Evolutionary conservation across 208 protist species (phyloP).

Genomic region (Willaertia magna): DNA sequence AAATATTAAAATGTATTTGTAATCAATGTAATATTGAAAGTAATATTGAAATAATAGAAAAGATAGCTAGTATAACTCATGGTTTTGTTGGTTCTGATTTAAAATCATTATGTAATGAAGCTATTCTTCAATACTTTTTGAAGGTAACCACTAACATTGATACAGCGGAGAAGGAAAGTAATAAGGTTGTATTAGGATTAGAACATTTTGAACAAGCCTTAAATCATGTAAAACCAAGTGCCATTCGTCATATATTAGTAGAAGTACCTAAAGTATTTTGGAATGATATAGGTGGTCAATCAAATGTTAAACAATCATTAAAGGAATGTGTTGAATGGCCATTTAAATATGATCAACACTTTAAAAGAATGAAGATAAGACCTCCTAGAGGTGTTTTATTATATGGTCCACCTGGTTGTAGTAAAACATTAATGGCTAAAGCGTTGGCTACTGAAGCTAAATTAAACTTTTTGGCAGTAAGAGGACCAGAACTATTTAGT

Average conservation of each 20-base stretch:
- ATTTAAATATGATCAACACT: slow-evolving; percentile 73
- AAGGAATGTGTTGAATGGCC: slow-evolving; percentile 68
- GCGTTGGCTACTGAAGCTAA: slow-evolving; percentile 61
- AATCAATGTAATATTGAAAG: neutral
- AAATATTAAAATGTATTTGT: neutral
- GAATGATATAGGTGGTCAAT: slow-evolving; percentile 84
- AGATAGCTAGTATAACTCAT: slow-evolving; percentile 35
- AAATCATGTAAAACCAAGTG: slow-evolving; percentile 60
- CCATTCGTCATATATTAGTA: slow-evolving; percentile 48
- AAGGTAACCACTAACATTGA: neutral
- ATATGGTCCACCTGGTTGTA: slow-evolving; percentile 82
- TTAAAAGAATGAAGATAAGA: slow-evolving; percentile 70
- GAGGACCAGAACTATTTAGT: slow-evolving; percentile 66
- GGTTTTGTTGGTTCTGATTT: slow-evolving; percentile 47
- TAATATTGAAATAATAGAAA: slow-evolving; percentile 4
- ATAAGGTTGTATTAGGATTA: neutral
- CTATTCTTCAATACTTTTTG: neutral
- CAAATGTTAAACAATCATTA: slow-evolving; percentile 65
- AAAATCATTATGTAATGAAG: slow-evolving; percentile 26
- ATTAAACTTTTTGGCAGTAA: slow-evolving; percentile 77
- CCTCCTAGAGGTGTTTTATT: slow-evolving; percentile 74
- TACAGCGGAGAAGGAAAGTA: neutral
- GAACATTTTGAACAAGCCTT: slow-evolving; percentile 68
- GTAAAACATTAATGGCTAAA: slow-evolving; percentile 75
- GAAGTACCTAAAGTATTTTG: slow-evolving; percentile 69